phyloP scores from a whole-genome alignment of 768 basidiomycete genomes.

The Mycena maculata region DNA sequence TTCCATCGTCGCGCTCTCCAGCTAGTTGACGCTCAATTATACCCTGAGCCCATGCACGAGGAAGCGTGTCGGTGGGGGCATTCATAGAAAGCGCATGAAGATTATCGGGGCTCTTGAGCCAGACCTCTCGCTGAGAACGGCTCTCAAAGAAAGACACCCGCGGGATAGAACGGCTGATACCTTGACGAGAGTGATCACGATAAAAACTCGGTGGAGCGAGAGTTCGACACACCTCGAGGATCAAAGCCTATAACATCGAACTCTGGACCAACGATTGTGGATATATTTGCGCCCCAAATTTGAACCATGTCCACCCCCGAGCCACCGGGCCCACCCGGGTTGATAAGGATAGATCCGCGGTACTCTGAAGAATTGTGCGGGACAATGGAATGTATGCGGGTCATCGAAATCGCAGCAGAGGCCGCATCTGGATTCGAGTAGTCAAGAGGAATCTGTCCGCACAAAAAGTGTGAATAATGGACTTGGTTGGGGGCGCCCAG shows the following conservation, averaged over 20 bases:
- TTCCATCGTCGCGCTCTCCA: conserved; percentile 25
- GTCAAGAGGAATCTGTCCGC: conserved; percentile 35
- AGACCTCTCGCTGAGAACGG: conserved; percentile 20
- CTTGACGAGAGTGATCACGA: not conserved
- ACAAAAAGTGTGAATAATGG: not conserved
- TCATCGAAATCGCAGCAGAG: conserved; percentile 33
- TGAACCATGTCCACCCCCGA: conserved; percentile 29
- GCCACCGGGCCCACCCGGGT: conserved; percentile 38
- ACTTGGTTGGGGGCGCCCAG: not conserved
- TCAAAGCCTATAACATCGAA: conserved; percentile 39
- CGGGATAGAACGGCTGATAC: conserved; percentile 16
- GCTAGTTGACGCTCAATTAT: conserved; percentile 22
- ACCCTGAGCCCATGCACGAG: conserved; percentile 19
- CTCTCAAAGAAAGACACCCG: conserved; percentile 26
- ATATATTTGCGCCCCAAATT: not conserved
- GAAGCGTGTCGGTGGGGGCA: conserved; percentile 12
- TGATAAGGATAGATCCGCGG: conserved; percentile 35
- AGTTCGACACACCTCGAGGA: conserved; percentile 35
- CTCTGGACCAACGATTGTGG: conserved; percentile 32
- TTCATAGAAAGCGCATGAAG: not conserved
- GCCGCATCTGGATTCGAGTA: conserved; percentile 27
- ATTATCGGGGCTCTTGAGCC: not conserved
- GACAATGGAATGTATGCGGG: conserved; percentile 25
- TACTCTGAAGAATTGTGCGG: conserved; percentile 26
- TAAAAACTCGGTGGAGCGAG: not conserved